Evolutionary conservation across 176 grass and related monocot genomes (phyloP).

Genomic region (Elymus sibiricus): DNA sequence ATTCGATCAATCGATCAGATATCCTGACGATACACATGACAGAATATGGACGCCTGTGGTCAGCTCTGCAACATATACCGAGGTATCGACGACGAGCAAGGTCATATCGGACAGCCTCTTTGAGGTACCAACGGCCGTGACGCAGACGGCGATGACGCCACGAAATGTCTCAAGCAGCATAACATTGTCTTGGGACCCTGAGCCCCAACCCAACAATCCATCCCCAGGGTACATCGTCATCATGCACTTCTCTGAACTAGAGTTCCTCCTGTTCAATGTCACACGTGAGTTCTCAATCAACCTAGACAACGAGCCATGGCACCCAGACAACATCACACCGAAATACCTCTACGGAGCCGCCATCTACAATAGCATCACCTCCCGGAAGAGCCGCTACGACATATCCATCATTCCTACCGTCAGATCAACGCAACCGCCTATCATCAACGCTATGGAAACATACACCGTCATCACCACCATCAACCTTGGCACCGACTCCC

Average conservation of each 20-base stretch:
- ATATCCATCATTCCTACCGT: constrained; percentile 35
- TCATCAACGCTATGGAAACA: constrained; percentile 53
- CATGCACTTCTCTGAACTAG: constrained; percentile 38
- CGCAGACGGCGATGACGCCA: constrained; percentile 50
- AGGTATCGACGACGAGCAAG: constrained; percentile 21
- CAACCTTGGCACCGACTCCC: background rate
- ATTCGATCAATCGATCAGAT: constrained; percentile 20
- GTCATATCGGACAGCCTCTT: background rate
- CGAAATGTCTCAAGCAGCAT: constrained; percentile 36
- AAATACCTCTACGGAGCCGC: background rate
- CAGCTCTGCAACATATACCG: background rate
- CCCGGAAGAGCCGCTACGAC: background rate
- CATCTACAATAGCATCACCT: background rate
- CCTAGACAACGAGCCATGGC: constrained; percentile 15
- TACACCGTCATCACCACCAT: constrained; percentile 31
- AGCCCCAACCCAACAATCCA: background rate
- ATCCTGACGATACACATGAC: constrained; percentile 44
- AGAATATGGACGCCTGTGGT: constrained; percentile 4
- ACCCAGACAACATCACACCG: background rate
- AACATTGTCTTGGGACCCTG: background rate
- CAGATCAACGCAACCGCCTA: constrained; percentile 51
- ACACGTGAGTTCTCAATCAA: constrained; percentile 34
- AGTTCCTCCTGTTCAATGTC: constrained; percentile 17
- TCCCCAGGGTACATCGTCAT: background rate
- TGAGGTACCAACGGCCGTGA: constrained; percentile 26